phyloP scores from a whole-genome alignment of 768 basidiomycete species.

The Hericium coralloides region DNA sequence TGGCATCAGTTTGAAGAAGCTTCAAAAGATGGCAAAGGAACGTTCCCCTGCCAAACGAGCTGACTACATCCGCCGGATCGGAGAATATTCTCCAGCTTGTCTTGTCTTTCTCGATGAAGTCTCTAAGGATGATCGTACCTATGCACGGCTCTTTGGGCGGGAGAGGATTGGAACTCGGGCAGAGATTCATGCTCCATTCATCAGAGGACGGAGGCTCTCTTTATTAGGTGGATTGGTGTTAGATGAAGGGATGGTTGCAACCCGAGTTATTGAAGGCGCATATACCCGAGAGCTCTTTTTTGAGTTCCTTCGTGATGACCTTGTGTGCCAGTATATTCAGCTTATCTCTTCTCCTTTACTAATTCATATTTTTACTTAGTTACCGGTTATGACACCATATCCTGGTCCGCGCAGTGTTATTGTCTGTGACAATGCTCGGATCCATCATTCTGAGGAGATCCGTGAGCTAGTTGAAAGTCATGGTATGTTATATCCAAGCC shows the following conservation, averaged over 20 bases:
- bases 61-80: conserved; percentile 14
- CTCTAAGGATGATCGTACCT: conserved; percentile 22
- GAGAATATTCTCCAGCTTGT: conserved; percentile 11
- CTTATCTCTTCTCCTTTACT: neutral
- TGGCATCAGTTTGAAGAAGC: conserved; percentile 14
- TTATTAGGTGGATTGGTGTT: conserved; percentile 16
- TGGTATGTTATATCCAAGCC: conserved; percentile 4
- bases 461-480: conserved; percentile 8
- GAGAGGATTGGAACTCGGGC: conserved; percentile 11
- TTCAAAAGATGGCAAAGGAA: conserved; percentile 20
- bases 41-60: conserved; percentile 10
- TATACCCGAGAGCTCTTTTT: conserved; percentile 4
- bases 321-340: neutral
- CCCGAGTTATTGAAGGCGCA: conserved; percentile 16
- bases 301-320: neutral
- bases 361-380: neutral
- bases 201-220: conserved; percentile 13
- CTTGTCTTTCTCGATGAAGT: conserved; percentile 20
- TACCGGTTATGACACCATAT: conserved; percentile 16
- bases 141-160: conserved; percentile 15
- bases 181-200: conserved; percentile 16
- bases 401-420: conserved; percentile 16
- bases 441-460: conserved; percentile 19
- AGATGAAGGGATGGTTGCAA: conserved; percentile 18
- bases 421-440: conserved; percentile 19